Evolutionary conservation across 352 stramenopile species (phyloP).

Genomic region (Plasmopara muralis): DNA sequence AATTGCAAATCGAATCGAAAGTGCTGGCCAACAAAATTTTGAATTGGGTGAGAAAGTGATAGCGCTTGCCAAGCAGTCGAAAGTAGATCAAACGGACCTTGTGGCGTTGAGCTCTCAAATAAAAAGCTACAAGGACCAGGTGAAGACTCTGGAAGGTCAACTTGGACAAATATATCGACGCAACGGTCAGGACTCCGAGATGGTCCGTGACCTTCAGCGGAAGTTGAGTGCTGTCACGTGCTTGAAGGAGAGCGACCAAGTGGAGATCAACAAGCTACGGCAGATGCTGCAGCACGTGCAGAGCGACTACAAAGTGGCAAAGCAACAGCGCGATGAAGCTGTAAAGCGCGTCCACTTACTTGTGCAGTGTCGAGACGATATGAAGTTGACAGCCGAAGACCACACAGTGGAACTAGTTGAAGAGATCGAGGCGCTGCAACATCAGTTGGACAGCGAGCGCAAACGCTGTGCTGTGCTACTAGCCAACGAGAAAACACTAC

Average conservation of each 20-base stretch:
- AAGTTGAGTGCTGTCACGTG: conserved; percentile 35
- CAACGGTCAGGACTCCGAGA: conserved; percentile 24
- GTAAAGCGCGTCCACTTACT: conserved; percentile 49
- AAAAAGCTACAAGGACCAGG: conserved; percentile 57
- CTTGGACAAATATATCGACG: conserved; percentile 23
- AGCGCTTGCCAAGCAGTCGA: conserved; percentile 43
- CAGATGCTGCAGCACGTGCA: conserved; percentile 32
- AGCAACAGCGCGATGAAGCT: conserved; percentile 53
- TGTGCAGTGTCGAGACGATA: conserved; percentile 54
- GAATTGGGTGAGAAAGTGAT: conserved; percentile 62
- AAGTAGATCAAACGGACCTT: conserved; percentile 52
- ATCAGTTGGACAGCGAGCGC: conserved; percentile 58
- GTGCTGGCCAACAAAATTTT: conserved; percentile 38
- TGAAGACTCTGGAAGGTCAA: conserved; percentile 37
- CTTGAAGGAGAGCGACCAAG: conserved; percentile 50
- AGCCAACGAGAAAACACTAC: conserved; percentile 58
- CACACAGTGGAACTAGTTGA: conserved; percentile 58
- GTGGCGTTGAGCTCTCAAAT: conserved; percentile 53
- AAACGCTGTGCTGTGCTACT: conserved; percentile 57
- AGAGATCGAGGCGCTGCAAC: conserved; percentile 61
- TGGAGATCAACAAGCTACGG: conserved; percentile 40
- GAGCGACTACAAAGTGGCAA: conserved; percentile 34
- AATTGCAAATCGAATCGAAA: conserved; percentile 51
- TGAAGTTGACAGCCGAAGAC: conserved; percentile 52
- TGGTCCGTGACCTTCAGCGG: conserved; percentile 30